Evolutionary conservation across 306 rosid species (phyloP), one percentile per base, ranked within the genome.

Genomic region (Begonia masoniana): DNA sequence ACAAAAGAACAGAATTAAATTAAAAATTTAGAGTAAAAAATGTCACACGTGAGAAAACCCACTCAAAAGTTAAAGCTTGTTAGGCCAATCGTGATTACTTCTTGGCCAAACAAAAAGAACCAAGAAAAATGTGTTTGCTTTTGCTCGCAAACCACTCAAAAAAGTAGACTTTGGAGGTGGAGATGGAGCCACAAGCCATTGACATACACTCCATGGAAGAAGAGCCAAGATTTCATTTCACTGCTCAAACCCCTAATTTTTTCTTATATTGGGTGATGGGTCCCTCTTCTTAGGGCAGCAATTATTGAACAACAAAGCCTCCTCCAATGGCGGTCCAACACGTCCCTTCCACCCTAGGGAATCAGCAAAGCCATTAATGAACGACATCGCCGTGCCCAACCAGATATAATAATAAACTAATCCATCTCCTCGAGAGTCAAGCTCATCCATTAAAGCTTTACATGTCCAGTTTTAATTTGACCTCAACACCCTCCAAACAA

Each of bases 331-430:
- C 2, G 24, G 1, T 21, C 4, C 4, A 21, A 21, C 24, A 31
- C 39, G 39, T 63, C 71, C 70, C 82, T 43, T 71, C 61, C 61
- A 31, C 75, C 85, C 76, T 81, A 58, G 94, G 93, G 88, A 86
- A 86, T 81, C 81, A 69, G 84, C 83, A 75, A 75, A 57, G 82
- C 87, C 88, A 83, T 75, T 73, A 71, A 79, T 73, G 81, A 74
- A 74, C 73, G 76, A 77, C 89, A 65, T 74, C 76, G 76, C 80
- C 73, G 68, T 53, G 67, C 54, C 65, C 50, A 63, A 68, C 58
- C 12, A 64, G 13, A 74, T 43, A 55, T 58, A 62, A 47, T 58
- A 62, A 47, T 19, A 58, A 59, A 63, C 62, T 64, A 68, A 55
- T 71, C 67, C 57, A 65, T 51, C 65, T 74, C 71, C 65, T 68